Conservation (phyloP, 352 stramenopile species). For the Phytopythium litorale region DNA sequence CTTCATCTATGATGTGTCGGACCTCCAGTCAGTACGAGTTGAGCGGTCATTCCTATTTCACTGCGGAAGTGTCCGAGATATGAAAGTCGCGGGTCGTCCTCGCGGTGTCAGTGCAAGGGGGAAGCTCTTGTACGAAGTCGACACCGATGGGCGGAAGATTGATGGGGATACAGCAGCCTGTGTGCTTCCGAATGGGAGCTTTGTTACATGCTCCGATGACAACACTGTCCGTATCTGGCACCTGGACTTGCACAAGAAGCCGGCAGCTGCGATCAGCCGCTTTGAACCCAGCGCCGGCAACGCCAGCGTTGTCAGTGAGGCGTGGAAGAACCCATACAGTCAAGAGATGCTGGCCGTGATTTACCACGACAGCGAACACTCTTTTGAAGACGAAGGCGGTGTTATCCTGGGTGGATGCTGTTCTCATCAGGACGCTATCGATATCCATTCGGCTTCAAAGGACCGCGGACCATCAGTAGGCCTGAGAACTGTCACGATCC, state of each 20-base stretch:
- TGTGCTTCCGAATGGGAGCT: constrained; percentile 54
- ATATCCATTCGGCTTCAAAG: constrained; percentile 42
- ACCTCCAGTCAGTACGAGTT: constrained; percentile 40
- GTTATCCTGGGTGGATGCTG: constrained; percentile 59
- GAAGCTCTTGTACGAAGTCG: constrained; percentile 46
- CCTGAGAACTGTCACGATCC: constrained; percentile 38
- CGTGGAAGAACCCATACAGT: constrained; percentile 67
- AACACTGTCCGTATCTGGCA: constrained; percentile 88
- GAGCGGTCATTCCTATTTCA: constrained; percentile 84
- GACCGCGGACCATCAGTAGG: constrained; percentile 35
- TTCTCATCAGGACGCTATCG: constrained; percentile 25
- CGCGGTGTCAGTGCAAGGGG: constrained; percentile 52
- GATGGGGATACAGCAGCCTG: constrained; percentile 10
- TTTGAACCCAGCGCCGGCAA: constrained; percentile 14
- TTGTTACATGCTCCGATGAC: constrained; percentile 85
- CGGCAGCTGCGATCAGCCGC: constrained; percentile 21
- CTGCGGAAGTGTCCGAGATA: constrained; percentile 58
- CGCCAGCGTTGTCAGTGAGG: constrained; percentile 14
- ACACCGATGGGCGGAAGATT: constrained; percentile 9
- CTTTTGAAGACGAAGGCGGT: constrained; percentile 39
- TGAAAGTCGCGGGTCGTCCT: constrained; percentile 49
- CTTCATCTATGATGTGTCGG: constrained; percentile 69
- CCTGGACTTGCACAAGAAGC: constrained; percentile 60
- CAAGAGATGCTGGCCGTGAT: constrained; percentile 69
- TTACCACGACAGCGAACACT: constrained; percentile 45